phyloP scores from a whole-genome alignment of 805 yeast genomes.

The Groenewaldozyma tartarivorans region DNA sequence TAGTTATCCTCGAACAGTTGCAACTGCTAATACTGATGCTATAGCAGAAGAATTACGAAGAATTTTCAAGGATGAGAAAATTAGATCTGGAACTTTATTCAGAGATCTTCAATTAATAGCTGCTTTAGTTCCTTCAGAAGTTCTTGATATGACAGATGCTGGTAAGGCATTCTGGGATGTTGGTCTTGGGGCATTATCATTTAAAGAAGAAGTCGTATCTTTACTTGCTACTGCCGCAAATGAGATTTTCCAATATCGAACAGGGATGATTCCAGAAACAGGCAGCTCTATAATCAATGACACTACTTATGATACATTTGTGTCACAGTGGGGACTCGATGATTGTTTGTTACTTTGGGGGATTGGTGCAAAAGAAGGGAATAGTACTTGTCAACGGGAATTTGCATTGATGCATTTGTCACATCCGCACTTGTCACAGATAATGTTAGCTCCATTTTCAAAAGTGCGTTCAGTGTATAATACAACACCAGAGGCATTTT shows the following conservation, averaged over 20 bases:
- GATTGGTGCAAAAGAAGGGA: slow-evolving; percentile 23
- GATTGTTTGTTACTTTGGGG: slow-evolving; percentile 23
- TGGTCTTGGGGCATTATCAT: slow-evolving; percentile 25
- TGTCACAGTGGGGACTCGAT: slow-evolving; percentile 14
- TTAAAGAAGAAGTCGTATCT: slow-evolving; percentile 19
- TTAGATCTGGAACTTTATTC: slow-evolving; percentile 25
- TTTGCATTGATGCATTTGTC: slow-evolving; percentile 22
- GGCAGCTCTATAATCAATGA: neutral
- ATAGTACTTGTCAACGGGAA: slow-evolving; percentile 20
- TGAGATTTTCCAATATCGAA: slow-evolving; percentile 19
- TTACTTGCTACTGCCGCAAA: slow-evolving; percentile 16
- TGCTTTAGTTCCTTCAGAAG: slow-evolving; percentile 23
- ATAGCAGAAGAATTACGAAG: slow-evolving; percentile 26
- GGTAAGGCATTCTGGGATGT: slow-evolving; percentile 31
- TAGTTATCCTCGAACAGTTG: slow-evolving; percentile 6
- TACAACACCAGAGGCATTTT: slow-evolving; percentile 4
- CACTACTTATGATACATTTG: slow-evolving; percentile 9
- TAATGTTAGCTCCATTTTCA: slow-evolving; percentile 18
- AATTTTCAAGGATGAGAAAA: slow-evolving; percentile 17
- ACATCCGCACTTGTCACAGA: slow-evolving; percentile 21
- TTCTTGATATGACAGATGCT: slow-evolving; percentile 22
- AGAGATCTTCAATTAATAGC: slow-evolving; percentile 28
- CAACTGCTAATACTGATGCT: slow-evolving; percentile 21
- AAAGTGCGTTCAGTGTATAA: slow-evolving; percentile 18
- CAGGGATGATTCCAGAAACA: slow-evolving; percentile 12